These are phyloP conservation scores for Spergularia bocconei DNA, from an alignment of 148 eudicot species.

Conservation along the genomic window DNA sequence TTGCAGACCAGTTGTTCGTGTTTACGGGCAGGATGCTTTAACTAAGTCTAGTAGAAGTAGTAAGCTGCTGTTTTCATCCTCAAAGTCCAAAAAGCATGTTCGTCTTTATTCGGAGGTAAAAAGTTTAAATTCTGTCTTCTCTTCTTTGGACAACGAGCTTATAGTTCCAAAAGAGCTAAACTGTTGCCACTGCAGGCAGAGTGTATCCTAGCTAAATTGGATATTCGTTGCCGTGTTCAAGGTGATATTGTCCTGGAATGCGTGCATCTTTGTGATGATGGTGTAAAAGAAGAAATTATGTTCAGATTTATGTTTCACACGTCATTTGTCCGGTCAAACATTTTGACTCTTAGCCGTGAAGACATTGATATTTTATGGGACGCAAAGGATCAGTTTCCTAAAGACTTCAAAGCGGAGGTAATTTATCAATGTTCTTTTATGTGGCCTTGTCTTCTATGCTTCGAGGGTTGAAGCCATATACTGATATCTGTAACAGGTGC, in stretches of 20 bases:
- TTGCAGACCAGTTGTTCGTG: slow-evolving; percentile 61
- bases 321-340: slow-evolving; percentile 63
- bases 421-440: slow-evolving; percentile 18
- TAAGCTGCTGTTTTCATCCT: slow-evolving; percentile 57
- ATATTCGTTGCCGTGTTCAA: slow-evolving; percentile 63
- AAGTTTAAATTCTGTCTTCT: slow-evolving; percentile 3
- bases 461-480: slow-evolving; percentile 45
- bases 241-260: slow-evolving; percentile 86
- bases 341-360: slow-evolving; percentile 57
- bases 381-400: slow-evolving; percentile 58
- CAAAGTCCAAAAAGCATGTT: slow-evolving; percentile 45
- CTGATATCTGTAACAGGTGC: slow-evolving; percentile 66
- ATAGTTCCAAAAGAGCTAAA: slow-evolving; percentile 19
- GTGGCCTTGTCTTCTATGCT: slow-evolving; percentile 19
- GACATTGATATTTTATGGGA: slow-evolving; percentile 79
- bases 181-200: slow-evolving; percentile 57
- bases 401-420: slow-evolving; percentile 79
- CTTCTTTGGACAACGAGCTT: background rate
- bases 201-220: slow-evolving; percentile 62
- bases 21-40: slow-evolving; percentile 65
- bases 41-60: slow-evolving; percentile 50
- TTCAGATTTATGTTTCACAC: slow-evolving; percentile 83
- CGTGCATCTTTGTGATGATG: slow-evolving; percentile 56
- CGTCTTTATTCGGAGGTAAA: slow-evolving; percentile 58
- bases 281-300: slow-evolving; percentile 58